Conservation (phyloP, 2,329 filamentous ascomycete genomes). For the Colletotrichum phormii region DNA sequence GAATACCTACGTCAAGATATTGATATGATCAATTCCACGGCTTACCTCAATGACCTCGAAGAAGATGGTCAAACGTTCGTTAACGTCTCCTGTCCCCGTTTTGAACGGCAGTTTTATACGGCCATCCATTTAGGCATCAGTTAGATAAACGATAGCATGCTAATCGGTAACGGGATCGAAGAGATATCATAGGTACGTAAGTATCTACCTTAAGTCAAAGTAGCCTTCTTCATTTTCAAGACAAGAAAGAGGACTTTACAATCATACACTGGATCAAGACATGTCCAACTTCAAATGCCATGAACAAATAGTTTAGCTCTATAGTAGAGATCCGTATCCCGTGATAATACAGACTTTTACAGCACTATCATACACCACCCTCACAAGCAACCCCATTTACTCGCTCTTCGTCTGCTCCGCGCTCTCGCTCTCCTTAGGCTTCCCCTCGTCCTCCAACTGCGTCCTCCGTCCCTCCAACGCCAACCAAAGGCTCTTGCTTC, state of each 20-base stretch:
- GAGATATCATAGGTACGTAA: too few relatives aligned
- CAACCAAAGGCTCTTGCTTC: conserved; percentile 85
- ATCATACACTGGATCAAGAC: not conserved
- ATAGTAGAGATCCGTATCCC: conserved; percentile 32
- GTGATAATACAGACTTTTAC: conserved; percentile 35
- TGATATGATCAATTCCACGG: too few relatives aligned
- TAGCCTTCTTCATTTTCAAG: not conserved
- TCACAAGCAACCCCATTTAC: not conserved
- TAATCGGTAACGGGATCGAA: too few relatives aligned
- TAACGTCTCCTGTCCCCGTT: too few relatives aligned
- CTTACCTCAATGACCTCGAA: too few relatives aligned
- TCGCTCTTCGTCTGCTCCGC: conserved; percentile 38
- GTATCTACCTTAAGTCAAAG: too few relatives aligned
- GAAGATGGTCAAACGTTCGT: too few relatives aligned
- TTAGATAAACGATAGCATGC: too few relatives aligned
- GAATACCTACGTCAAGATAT: too few relatives aligned
- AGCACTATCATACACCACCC: conserved; percentile 37
- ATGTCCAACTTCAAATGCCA: not conserved
- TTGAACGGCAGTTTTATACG: too few relatives aligned
- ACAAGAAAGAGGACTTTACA: not conserved
- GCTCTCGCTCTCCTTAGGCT: conserved; percentile 35
- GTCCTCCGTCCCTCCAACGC: conserved; percentile 85
- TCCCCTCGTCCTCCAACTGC: conserved; percentile 76
- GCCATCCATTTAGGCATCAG: too few relatives aligned
- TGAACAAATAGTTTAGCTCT: conserved; percentile 24